A percentile compares a stretch with the other conserved stretches of the same genome.
Conservation (phyloP, 2,329 filamentous ascomycete genomes). For the Didymella exigua region DNA sequence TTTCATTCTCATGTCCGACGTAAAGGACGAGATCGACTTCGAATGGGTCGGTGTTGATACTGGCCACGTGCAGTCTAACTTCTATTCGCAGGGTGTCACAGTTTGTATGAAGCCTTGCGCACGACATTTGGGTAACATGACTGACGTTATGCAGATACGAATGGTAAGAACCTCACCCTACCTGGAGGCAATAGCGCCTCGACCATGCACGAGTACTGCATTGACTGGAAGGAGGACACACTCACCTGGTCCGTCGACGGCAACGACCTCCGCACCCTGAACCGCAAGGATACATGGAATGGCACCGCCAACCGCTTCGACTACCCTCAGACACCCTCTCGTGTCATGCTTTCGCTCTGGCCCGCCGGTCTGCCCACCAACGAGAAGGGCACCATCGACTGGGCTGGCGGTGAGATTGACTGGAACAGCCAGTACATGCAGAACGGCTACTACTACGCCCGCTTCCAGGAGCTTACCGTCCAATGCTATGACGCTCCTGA, state of each 20-base stretch:
- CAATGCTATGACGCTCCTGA: slow-evolving; percentile 86
- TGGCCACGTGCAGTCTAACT: slow-evolving; percentile 84
- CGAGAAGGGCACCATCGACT: slow-evolving; percentile 81
- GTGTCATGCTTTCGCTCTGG: slow-evolving; percentile 95
- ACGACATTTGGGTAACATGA: not conserved
- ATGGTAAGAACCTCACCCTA: slow-evolving; percentile 72
- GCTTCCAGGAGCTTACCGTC: slow-evolving; percentile 76
- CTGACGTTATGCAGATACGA: slow-evolving; percentile 63
- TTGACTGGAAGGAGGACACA: slow-evolving; percentile 87
- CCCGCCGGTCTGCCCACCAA: slow-evolving; percentile 83
- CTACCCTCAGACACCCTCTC: slow-evolving; percentile 89
- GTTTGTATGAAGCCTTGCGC: slow-evolving; percentile 69
- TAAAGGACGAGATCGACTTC: slow-evolving; percentile 98
- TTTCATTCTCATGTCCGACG: slow-evolving; percentile 93
- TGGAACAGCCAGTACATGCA: slow-evolving; percentile 84
- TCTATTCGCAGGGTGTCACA: slow-evolving; percentile 92
- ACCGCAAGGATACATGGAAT: slow-evolving; percentile 86
- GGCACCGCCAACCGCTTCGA: slow-evolving; percentile 77
- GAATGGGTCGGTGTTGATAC: slow-evolving; percentile 89
- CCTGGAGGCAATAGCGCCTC: slow-evolving; percentile 70
- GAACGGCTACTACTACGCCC: slow-evolving; percentile 88
- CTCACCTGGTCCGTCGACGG: slow-evolving; percentile 91
- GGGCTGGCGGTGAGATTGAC: slow-evolving; percentile 89
- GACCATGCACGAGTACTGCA: slow-evolving; percentile 82
- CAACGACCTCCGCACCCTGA: slow-evolving; percentile 72